Conservation (phyloP, 108 stramenopile genomes). For the Schizochytrium sp. region DNA sequence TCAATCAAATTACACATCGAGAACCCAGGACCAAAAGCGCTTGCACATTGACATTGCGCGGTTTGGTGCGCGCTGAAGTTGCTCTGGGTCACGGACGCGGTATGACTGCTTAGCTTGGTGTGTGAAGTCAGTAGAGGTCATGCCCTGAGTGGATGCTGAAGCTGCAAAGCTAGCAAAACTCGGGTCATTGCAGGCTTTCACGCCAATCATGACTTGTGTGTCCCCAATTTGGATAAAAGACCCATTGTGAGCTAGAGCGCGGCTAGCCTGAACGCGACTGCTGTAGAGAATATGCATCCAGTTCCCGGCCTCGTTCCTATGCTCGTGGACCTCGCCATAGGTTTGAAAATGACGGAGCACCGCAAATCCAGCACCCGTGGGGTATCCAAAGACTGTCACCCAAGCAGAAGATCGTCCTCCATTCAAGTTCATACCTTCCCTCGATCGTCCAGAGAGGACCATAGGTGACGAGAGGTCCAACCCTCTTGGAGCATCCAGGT, state of each 20-base stretch:
- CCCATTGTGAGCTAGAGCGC: conserved; percentile 35
- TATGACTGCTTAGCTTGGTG: conserved; percentile 37
- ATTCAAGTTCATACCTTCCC: neutral
- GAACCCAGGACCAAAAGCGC: conserved; percentile 57
- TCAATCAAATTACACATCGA: conserved; percentile 41
- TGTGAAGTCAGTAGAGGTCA: conserved; percentile 8
- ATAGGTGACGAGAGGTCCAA: conserved; percentile 39
- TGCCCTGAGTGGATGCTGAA: neutral
- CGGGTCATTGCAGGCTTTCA: conserved; percentile 54
- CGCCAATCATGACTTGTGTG: conserved; percentile 46
- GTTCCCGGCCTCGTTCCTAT: conserved; percentile 32
- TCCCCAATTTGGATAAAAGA: neutral
- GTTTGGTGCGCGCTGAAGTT: neutral
- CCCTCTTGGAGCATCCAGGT: conserved; percentile 33
- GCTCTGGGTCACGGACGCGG: neutral
- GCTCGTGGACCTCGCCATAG: conserved; percentile 56
- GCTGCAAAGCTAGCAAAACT: conserved; percentile 5
- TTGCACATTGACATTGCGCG: conserved; percentile 52
- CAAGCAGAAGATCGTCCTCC: neutral
- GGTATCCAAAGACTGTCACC: conserved; percentile 49
- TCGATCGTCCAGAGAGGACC: neutral
- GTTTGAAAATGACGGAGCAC: conserved; percentile 35
- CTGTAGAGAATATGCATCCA: conserved; percentile 59
- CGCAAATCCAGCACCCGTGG: conserved; percentile 29
- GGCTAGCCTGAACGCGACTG: conserved; percentile 23